Evolutionary conservation across 495 filamentous ascomycete genomes (phyloP).

Genomic region (Umbilicaria muhlenbergii): DNA sequence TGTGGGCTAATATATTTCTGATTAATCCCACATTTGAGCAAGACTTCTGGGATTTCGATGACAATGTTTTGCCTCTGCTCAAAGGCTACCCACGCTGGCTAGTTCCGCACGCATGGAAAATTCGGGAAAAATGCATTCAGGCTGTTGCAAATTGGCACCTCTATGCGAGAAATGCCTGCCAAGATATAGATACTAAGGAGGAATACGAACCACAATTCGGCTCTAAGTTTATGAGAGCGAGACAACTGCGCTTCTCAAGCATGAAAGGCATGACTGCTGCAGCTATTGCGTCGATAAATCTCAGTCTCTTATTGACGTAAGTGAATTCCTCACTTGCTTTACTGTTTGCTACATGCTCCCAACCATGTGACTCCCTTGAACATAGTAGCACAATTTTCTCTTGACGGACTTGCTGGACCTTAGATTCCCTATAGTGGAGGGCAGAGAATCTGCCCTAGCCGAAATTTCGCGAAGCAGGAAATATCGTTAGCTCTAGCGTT

Average conservation of each 20-base stretch:
- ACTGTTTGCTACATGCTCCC: slow-evolving; percentile 15
- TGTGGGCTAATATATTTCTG: slow-evolving; percentile 13
- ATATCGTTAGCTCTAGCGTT: slow-evolving; percentile 14
- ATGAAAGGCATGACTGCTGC: not conserved
- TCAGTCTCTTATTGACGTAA: not conserved
- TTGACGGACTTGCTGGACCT: slow-evolving; percentile 11
- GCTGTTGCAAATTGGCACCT: slow-evolving; percentile 6
- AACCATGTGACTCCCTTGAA: slow-evolving; percentile 2
- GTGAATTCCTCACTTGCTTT: not conserved
- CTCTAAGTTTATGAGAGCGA: not conserved
- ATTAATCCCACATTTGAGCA: slow-evolving; percentile 9
- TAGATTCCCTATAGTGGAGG: slow-evolving; percentile 23
- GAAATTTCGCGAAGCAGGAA: slow-evolving; percentile 19
- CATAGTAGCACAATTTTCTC: slow-evolving; percentile 10
- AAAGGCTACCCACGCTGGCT: slow-evolving; percentile 3
- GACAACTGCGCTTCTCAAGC: not conserved
- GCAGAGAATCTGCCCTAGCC: slow-evolving; percentile 17
- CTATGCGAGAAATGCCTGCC: slow-evolving; percentile 9
- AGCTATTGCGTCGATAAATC: not conserved
- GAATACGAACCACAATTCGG: slow-evolving; percentile 2
- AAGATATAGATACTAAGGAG: slow-evolving; percentile 2
- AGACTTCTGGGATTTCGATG: slow-evolving; percentile 7
- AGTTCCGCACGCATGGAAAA: not conserved
- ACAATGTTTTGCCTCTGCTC: not conserved
- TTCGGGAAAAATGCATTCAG: not conserved